Conservation (phyloP, 805 yeast species). For the Nakazawaea molendinolei region DNA sequence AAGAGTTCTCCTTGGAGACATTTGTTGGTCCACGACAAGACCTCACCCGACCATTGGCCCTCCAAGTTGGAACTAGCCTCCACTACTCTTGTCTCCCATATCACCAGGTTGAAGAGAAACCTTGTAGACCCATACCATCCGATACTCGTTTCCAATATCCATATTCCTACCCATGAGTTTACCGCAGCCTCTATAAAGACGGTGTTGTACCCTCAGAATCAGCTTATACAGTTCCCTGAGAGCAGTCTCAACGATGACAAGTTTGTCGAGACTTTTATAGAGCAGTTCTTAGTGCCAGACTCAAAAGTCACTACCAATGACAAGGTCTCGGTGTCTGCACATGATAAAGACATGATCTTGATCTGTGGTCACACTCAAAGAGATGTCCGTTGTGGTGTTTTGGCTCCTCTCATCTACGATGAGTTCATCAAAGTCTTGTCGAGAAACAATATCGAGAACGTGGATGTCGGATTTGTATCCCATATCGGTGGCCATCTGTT, state of each 20-base stretch:
- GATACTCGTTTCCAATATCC: constrained; percentile 40
- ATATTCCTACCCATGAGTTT: constrained; percentile 17
- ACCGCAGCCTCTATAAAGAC: constrained; percentile 4
- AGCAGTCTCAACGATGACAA: constrained; percentile 17
- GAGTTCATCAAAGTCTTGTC: constrained; percentile 45
- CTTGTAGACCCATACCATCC: constrained; percentile 40
- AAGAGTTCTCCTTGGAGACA: constrained; percentile 50
- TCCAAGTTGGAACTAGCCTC: constrained; percentile 44
- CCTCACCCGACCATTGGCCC: constrained; percentile 35
- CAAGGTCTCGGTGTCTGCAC: constrained; percentile 13
- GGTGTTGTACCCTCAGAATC: constrained; percentile 49
- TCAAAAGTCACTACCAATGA: constrained; percentile 13
- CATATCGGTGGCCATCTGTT: constrained; percentile 85
- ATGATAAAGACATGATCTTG: constrained; percentile 31
- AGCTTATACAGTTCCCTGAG: constrained; percentile 29
- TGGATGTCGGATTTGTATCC: constrained; percentile 50
- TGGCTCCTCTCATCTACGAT: constrained; percentile 50
- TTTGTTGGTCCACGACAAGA: constrained; percentile 36
- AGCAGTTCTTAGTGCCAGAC: constrained; percentile 32
- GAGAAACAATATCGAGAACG: constrained; percentile 24
- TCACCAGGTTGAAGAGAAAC: constrained; percentile 27
- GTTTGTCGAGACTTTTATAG: constrained; percentile 30
- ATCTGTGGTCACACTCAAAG: constrained; percentile 63
- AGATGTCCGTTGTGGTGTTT: constrained; percentile 59
- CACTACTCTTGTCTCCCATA: constrained; percentile 33